Evolutionary conservation across 257 asterid genomes (phyloP).

Genomic region (Penstemon newberryi): DNA sequence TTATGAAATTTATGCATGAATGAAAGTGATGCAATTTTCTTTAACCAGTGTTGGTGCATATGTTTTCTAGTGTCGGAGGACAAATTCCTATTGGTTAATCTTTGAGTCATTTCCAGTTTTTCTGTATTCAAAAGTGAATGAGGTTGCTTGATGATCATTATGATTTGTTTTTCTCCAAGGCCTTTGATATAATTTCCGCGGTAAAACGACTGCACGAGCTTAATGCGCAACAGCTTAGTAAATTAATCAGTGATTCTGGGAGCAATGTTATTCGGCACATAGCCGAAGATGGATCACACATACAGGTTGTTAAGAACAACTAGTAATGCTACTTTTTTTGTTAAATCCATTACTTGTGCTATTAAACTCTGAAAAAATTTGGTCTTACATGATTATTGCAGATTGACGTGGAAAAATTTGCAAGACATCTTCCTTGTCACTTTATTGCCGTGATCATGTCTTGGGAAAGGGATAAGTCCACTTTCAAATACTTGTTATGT

Average conservation of each 20-base stretch:
- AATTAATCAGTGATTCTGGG: conserved; percentile 78
- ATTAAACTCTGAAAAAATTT: conserved; percentile 6
- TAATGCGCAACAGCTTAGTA: conserved; percentile 74
- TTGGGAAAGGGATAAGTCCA: conserved; percentile 67
- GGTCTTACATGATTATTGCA: conserved; percentile 40
- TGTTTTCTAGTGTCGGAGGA: no score
- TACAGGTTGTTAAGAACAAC: conserved; percentile 56
- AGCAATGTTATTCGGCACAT: conserved; percentile 52
- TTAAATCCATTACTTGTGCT: conserved; percentile 7
- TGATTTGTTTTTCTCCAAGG: conserved; percentile 48
- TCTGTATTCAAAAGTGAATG: not conserved
- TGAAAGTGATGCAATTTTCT: not conserved
- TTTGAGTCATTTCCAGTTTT: not conserved
- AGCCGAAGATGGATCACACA: conserved; percentile 60
- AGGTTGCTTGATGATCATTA: conserved; percentile 26
- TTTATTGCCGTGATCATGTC: conserved; percentile 81
- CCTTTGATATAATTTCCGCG: conserved; percentile 73
- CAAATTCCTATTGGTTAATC: not conserved
- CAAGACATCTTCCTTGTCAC: conserved; percentile 85
- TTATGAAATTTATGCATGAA: no score
- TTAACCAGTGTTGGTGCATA: no score
- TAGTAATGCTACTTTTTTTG: conserved; percentile 2
- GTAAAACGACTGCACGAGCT: conserved; percentile 86
- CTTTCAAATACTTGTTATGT: conserved; percentile 80
- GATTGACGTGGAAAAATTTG: conserved; percentile 82